Conservation (phyloP, 495 filamentous ascomycete genomes). For the Aspergillus ellipticus region DNA sequence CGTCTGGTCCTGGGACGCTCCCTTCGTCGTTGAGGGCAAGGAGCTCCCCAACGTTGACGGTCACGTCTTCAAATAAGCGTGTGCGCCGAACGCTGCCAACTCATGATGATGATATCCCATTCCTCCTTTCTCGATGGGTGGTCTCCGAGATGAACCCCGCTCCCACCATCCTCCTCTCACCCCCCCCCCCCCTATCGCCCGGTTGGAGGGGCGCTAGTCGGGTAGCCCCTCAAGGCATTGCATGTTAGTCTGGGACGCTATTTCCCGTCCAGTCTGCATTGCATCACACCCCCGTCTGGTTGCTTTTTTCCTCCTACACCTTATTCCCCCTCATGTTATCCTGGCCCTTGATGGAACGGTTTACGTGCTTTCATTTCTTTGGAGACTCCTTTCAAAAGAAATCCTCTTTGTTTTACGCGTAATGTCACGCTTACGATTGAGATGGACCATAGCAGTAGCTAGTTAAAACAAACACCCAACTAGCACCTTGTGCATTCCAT, state of each 20-base stretch:
- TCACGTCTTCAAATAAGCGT: constrained; percentile 96
- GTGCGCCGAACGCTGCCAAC: constrained; percentile 15
- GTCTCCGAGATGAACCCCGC: constrained; percentile 9
- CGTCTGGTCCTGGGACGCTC: constrained; percentile 87
- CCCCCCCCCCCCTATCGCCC: not conserved
- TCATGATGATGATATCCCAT: constrained; percentile 20
- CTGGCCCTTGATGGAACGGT: constrained; percentile 14
- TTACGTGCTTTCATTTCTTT: constrained; percentile 13
- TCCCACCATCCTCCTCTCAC: not conserved
- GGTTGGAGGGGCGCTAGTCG: not conserved
- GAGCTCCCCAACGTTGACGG: constrained; percentile 74
- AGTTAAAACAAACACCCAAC: not conserved
- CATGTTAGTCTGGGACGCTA: not conserved
- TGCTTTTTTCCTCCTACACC: not conserved
- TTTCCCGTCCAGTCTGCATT: not conserved
- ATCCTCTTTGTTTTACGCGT: not conserved
- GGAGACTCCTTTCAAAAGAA: constrained; percentile 8
- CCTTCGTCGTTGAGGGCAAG: constrained; percentile 74
- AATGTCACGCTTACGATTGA: constrained; percentile 13
- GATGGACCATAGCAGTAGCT: constrained; percentile 8
- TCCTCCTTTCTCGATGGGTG: constrained; percentile 12
- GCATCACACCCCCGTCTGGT: not conserved
- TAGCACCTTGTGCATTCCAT: not conserved
- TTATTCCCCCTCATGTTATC: constrained; percentile 2
- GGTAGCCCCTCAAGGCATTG: not conserved